phyloP scores from a whole-genome alignment of 129 eudicot species.

The Erigeron canadensis region DNA sequence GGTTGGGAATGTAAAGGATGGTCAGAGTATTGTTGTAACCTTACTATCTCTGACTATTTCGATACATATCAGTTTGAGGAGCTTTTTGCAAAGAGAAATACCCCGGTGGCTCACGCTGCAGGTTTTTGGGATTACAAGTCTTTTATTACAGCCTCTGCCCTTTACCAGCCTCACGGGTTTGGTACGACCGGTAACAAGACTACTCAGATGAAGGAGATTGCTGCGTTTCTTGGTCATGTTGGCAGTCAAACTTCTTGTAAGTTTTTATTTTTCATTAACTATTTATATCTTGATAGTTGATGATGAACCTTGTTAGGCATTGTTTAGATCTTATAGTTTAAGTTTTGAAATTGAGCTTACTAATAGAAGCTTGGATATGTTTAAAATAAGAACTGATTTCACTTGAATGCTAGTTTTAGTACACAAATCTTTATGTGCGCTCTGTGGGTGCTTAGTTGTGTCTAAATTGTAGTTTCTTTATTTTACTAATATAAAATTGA shows the following conservation, averaged over 20 bases:
- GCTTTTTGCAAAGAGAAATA: slow-evolving; percentile 74
- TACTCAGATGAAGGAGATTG: slow-evolving; percentile 78
- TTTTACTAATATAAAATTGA: background rate
- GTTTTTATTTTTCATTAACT: slow-evolving; percentile 17
- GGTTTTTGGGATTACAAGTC: slow-evolving; percentile 89
- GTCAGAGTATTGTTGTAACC: slow-evolving; percentile 79
- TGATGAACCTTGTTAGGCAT: background rate
- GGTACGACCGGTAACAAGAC: slow-evolving; percentile 88
- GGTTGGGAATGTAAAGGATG: slow-evolving; percentile 82
- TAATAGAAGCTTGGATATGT: background rate
- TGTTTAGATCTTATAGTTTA: background rate
- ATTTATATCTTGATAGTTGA: background rate
- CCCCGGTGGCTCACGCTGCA: slow-evolving; percentile 78
- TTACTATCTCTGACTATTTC: slow-evolving; percentile 78
- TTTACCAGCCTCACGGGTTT: slow-evolving; percentile 79
- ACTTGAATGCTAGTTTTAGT: background rate
- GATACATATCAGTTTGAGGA: slow-evolving; percentile 83
- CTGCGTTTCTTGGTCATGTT: slow-evolving; percentile 90
- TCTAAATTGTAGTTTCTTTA: background rate
- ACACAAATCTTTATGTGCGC: background rate
- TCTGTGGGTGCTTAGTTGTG: background rate
- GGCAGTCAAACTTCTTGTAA: slow-evolving; percentile 89
- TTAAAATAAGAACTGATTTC: background rate
- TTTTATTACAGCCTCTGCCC: slow-evolving; percentile 73
- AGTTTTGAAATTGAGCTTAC: background rate